Evolutionary conservation across 495 filamentous ascomycete species (phyloP), one percentile per base, ranked within the genome.

Genomic region (Aspergillus carlsbadensis): DNA sequence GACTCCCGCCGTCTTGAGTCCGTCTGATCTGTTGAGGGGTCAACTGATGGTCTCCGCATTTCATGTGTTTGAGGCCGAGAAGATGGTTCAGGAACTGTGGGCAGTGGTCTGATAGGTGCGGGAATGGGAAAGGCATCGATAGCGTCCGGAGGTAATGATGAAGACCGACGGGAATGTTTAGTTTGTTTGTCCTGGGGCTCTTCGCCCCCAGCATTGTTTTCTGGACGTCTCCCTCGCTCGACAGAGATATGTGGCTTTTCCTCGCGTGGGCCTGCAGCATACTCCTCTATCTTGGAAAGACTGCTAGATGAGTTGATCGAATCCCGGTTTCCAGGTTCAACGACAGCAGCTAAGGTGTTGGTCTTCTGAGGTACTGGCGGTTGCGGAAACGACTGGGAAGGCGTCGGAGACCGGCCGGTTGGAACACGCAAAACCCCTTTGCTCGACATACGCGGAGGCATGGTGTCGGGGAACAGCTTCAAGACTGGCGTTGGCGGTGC

Each of bases 121-220:
- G 73, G 73, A 4, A 75, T 64, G 51, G 73, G 73, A 33, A 76
- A 77, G 15, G 70, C 68, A 31, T 72, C 56, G 15, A 77, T 64
- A 0, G 71, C 61, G 20, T 65, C 64, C 58, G 70, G 57, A 0
- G 69, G 63, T 22, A 71, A 45, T 0, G 73, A 70, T 2, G 60
- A 37, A 6, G 66, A 64, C 22, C 67, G 68, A 41, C 60, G 33
- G 15, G 45, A 58, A 33, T 13, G 49, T 54, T 63, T 62, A 11
- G 29, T 41, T 18, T 59, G 49, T 2, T 56, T 8, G 17, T 37
- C 47, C 2, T 65, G 54, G 20, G 55, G 33, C 6, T 58, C n/a
- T 10, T 52, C 55, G 24, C 22, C 56, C 2, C 18, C 31, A 11
- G 43, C 47, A 15, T 31, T 20, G 14, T 33, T 34, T 42, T 31